Evolutionary conservation across 2,329 filamentous ascomycete genomes (phyloP).

Genomic region (Basipetospora sp.): DNA sequence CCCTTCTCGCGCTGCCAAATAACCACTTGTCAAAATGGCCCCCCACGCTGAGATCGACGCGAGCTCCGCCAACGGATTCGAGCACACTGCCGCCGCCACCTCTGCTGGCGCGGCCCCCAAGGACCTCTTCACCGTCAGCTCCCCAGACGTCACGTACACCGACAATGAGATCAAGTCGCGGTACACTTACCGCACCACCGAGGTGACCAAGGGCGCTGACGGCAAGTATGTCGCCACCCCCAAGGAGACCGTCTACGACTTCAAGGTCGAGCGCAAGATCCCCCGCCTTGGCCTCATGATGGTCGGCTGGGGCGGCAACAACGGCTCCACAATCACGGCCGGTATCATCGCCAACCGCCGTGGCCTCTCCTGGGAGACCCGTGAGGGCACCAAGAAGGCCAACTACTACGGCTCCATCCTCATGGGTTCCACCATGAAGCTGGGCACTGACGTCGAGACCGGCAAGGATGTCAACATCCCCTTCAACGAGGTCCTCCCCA

Average conservation of each 20-base stretch:
- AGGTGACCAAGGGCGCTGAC: slow-evolving; percentile 53
- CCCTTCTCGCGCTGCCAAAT: too few relatives aligned
- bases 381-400: slow-evolving; percentile 67
- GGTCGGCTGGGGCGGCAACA: slow-evolving; percentile 95
- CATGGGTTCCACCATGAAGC: slow-evolving; percentile 95
- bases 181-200: slow-evolving; percentile 93
- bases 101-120: slow-evolving; percentile 28
- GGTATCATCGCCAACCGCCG: slow-evolving; percentile 93
- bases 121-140: slow-evolving; percentile 71
- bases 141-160: slow-evolving; percentile 84
- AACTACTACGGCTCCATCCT: slow-evolving; percentile 98
- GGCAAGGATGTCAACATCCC: slow-evolving; percentile 87
- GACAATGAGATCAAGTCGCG: slow-evolving; percentile 77
- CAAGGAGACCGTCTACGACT: slow-evolving; percentile 83
- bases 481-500: slow-evolving; percentile 84
- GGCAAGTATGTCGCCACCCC: slow-evolving; percentile 74
- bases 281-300: slow-evolving; percentile 95
- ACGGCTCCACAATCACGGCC: slow-evolving; percentile 90
- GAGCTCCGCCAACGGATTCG: slow-evolving; percentile 36
- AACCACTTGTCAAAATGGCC: slow-evolving; percentile 49
- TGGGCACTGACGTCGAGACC: slow-evolving; percentile 73
- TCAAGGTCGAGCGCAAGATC: slow-evolving; percentile 89
- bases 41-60: slow-evolving; percentile 62
- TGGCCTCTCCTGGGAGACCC: slow-evolving; percentile 78
- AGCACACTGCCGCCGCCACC: slow-evolving; percentile 27